Evolutionary conservation across 352 stramenopile genomes (phyloP).

Genomic region (Phytopythium ostracodes): DNA sequence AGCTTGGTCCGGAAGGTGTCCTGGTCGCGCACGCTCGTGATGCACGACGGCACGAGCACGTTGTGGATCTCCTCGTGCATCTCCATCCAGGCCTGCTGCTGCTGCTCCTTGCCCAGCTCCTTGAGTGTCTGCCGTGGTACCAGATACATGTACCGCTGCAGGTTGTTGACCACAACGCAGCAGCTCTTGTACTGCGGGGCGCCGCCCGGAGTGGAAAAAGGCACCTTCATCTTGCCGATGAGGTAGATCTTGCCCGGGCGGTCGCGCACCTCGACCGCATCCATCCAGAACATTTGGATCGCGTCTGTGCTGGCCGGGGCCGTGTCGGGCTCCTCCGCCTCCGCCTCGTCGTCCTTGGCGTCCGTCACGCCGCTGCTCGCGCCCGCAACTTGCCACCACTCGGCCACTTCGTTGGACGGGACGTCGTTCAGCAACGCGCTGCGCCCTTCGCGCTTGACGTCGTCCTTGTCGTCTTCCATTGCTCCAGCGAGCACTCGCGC

Average conservation of each 20-base stretch:
- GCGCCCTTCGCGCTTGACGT: not conserved
- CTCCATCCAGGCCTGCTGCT: conserved; percentile 80
- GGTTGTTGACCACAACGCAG: conserved; percentile 95
- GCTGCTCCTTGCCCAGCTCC: conserved; percentile 91
- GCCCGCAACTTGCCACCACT: conserved; percentile 75
- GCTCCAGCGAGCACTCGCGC: conserved; percentile 44
- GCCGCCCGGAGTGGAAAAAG: conserved; percentile 22
- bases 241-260: conserved; percentile 94
- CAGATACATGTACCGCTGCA: conserved; percentile 96
- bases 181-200: conserved; percentile 88
- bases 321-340: conserved; percentile 24
- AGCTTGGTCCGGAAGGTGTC: conserved; percentile 92
- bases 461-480: conserved; percentile 20
- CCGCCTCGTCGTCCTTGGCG: conserved; percentile 19
- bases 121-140: conserved; percentile 54
- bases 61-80: conserved; percentile 90
- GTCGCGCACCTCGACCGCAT: conserved; percentile 94
- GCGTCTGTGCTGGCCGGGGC: conserved; percentile 37
- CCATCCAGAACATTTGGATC: conserved; percentile 97
- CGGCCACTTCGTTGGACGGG: conserved; percentile 82
- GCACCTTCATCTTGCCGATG: conserved; percentile 94
- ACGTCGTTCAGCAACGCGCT: conserved; percentile 32
- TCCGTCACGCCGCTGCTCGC: conserved; percentile 18
- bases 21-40: conserved; percentile 69
- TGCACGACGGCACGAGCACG: conserved; percentile 86